phyloP scores from a whole-genome alignment of 176 grass and related monocot genomes.

The Oryza meyeriana region DNA sequence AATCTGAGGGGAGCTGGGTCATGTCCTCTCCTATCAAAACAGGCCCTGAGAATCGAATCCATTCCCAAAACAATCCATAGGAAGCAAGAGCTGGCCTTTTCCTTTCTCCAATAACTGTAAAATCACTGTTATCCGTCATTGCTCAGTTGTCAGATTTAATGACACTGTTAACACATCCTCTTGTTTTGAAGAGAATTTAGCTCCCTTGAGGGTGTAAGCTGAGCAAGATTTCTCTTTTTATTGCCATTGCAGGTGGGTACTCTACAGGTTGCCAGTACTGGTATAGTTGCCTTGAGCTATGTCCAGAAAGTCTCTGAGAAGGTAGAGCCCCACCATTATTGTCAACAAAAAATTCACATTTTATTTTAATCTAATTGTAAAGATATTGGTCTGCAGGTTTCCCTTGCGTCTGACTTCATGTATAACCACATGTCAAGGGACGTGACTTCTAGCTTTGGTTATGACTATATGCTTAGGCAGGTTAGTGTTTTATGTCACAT shows the following conservation, averaged over 20 bases:
- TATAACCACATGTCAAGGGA: slow-evolving; percentile 97
- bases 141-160: background rate
- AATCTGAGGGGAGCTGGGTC: background rate
- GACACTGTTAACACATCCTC: background rate
- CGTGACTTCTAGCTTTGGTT: slow-evolving; percentile 90
- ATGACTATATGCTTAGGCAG: slow-evolving; percentile 98
- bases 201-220: slow-evolving; percentile 8
- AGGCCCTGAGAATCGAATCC: background rate
- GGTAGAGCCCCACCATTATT: slow-evolving; percentile 41
- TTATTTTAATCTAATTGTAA: slow-evolving; percentile 22
- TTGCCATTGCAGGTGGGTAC: slow-evolving; percentile 76
- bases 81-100: background rate
- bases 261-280: slow-evolving; percentile 88
- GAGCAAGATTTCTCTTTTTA: background rate
- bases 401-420: slow-evolving; percentile 95
- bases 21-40: background rate
- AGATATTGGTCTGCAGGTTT: slow-evolving; percentile 57
- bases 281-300: slow-evolving; percentile 94
- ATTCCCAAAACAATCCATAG: background rate
- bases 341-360: background rate
- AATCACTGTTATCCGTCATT: background rate
- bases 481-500: slow-evolving; percentile 33
- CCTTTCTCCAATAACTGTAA: background rate
- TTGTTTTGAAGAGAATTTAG: background rate
- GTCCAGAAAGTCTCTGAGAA: slow-evolving; percentile 98